phyloP scores from a whole-genome alignment of 108 stramenopile species.

The Fragilariopsis cylindrus region DNA sequence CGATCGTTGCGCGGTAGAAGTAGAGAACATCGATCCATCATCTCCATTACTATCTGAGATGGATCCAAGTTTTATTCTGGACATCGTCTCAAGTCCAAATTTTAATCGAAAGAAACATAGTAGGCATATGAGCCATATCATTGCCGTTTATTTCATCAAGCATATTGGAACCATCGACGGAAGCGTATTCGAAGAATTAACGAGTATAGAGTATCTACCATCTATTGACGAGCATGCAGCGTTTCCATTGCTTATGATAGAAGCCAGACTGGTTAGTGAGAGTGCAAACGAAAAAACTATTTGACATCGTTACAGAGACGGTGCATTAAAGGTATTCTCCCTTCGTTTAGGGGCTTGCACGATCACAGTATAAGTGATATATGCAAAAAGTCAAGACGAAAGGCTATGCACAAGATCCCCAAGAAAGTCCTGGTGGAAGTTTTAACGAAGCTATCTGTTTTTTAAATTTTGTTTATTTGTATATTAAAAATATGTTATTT shows the following conservation, averaged over 20 bases:
- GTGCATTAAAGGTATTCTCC: conserved; percentile 19
- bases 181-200: conserved; percentile 34
- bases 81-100: conserved; percentile 26
- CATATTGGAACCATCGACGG: conserved; percentile 25
- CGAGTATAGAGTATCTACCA: conserved; percentile 24
- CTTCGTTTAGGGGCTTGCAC: not conserved
- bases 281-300: conserved; percentile 1
- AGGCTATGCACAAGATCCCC: conserved; percentile 12
- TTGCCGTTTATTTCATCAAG: conserved; percentile 32
- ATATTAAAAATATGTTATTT: too few species aligned
- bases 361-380: not conserved
- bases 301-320: conserved; percentile 27
- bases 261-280: conserved; percentile 21
- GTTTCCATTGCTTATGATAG: conserved; percentile 23
- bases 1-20: conserved; percentile 21
- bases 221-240: conserved; percentile 30
- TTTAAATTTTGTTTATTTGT: too few species aligned
- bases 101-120: conserved; percentile 20
- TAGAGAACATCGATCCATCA: conserved; percentile 25
- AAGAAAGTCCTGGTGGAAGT: conserved; percentile 26
- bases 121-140: conserved; percentile 29
- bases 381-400: not conserved
- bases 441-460: not conserved
- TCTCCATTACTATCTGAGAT: conserved; percentile 34
- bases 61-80: conserved; percentile 44